phyloP scores from a whole-genome alignment of 1,284 basidiomycete species.

The Exsudoporus floridanus region DNA sequence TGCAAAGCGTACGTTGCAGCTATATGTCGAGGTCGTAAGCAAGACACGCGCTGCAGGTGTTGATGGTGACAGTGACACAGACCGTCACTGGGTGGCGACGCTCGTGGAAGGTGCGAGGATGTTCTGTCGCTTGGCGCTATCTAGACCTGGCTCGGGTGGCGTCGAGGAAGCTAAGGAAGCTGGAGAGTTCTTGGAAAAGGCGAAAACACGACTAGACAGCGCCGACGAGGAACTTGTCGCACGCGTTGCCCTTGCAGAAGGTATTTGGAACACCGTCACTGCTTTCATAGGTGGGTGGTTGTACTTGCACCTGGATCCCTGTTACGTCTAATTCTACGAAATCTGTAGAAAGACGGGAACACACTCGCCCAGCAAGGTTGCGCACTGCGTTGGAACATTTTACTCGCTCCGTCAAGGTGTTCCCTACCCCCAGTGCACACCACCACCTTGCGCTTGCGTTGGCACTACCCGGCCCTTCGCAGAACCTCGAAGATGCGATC shows the following conservation, averaged over 20 bases:
- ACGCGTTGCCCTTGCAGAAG: conserved; percentile 62
- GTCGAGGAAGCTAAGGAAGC: conserved; percentile 62
- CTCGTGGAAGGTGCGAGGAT: conserved; percentile 75
- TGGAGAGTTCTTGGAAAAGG: conserved; percentile 53
- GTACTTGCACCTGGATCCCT: not conserved
- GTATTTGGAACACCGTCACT: conserved; percentile 60
- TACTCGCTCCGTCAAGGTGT: conserved; percentile 50
- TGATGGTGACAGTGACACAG: conserved; percentile 54
- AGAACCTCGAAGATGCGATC: conserved; percentile 70
- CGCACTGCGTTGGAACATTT: conserved; percentile 60
- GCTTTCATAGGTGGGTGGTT: conserved; percentile 54
- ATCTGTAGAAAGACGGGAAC: conserved; percentile 60
- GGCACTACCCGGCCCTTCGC: conserved; percentile 60
- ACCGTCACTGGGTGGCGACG: conserved; percentile 67
- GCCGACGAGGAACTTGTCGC: conserved; percentile 51
- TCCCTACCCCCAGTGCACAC: conserved; percentile 62
- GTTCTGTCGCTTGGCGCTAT: conserved; percentile 55
- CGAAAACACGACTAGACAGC: conserved; percentile 48
- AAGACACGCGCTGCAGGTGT: conserved; percentile 55
- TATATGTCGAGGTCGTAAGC: conserved; percentile 84
- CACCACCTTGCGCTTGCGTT: conserved; percentile 83
- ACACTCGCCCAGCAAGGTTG: conserved; percentile 60
- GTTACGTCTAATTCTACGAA: not conserved
- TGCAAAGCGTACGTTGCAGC: conserved; percentile 71
- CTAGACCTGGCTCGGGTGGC: conserved; percentile 34